phyloP scores from a whole-genome alignment of 345 rosid species.

The Leavenworthia alabamica region DNA sequence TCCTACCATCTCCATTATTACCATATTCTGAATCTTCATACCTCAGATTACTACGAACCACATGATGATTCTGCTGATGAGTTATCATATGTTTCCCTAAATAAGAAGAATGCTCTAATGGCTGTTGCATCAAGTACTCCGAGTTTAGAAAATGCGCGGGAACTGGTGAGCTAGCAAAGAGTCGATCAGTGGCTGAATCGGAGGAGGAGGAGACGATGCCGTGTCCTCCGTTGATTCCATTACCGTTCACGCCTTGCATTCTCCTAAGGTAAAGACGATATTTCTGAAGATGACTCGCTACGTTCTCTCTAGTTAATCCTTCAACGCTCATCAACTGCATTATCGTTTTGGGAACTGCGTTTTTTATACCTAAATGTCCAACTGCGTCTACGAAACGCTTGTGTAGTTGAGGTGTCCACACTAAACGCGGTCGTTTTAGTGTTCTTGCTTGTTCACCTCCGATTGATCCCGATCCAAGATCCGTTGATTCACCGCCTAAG shows the following conservation, averaged over 20 bases:
- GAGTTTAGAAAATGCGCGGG: slow-evolving; percentile 22
- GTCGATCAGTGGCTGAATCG: slow-evolving; percentile 39
- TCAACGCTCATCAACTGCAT: slow-evolving; percentile 97
- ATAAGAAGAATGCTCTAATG: slow-evolving; percentile 4
- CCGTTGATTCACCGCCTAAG: slow-evolving; percentile 13
- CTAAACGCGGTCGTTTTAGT: slow-evolving; percentile 75
- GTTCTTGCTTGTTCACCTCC: slow-evolving; percentile 62
- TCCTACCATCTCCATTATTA: slow-evolving; percentile 17
- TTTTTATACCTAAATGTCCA: slow-evolving; percentile 72
- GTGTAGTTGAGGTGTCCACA: slow-evolving; percentile 97
- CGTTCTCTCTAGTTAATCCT: slow-evolving; percentile 89
- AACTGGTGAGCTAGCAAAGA: slow-evolving; percentile 45
- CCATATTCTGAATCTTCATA: slow-evolving; percentile 15
- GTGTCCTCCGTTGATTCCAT: slow-evolving; percentile 36
- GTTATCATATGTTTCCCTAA: slow-evolving; percentile 1
- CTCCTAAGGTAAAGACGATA: slow-evolving; percentile 83
- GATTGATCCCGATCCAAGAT: slow-evolving; percentile 29
- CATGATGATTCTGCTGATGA: slow-evolving; percentile 17
- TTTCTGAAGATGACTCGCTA: slow-evolving; percentile 91
- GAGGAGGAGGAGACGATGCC: slow-evolving; percentile 41
- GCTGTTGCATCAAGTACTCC: slow-evolving; percentile 16
- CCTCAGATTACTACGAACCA: slow-evolving; percentile 20
- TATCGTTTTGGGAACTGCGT: slow-evolving; percentile 96
- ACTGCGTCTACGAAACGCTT: slow-evolving; percentile 93
- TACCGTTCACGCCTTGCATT: slow-evolving; percentile 60